Base-by-base conservation (phyloP, 495 filamentous ascomycete species). In the Podospora pseudopauciseta region DNA sequence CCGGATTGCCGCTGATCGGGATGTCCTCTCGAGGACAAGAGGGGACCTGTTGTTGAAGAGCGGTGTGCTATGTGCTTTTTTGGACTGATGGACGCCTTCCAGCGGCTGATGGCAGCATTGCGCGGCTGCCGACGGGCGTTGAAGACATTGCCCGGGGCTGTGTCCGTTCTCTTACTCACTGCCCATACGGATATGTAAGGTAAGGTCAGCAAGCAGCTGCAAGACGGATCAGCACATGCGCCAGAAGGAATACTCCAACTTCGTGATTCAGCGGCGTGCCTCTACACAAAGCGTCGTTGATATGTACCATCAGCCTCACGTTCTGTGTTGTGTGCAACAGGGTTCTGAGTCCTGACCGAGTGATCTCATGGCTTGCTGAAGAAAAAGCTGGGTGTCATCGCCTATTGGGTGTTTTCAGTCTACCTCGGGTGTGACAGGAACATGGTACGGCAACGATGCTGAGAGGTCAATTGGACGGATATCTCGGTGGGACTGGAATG, bases 251-350 rank as follows among this genome's bases (percentile, higher is more conserved):
- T 54, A 30, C 64, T 64, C 54, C 57, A 30, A 23, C 65, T 66
- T 67, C 73, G 70, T 19, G n/a, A 72, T 72, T 20, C 54, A 69
- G 68, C 65, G 39, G 9, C 64, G 57, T 68, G 68, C 72, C 64
- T 68, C 20, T 26, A 54, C 58, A 60, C 30, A 58, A 58, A 56
- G 53, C 57, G 39, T 11, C 39, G 39, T 18, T 49, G 39, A 49
- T 16, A 49, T 32, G 64, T 59, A 70, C 68, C 62, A 72, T 64
- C 67, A 72, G 72, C 72, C 70, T 71, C 72, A 73, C 67, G 1
- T 57, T 56, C 56, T 61, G 28, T 56, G 63, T 7, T 32, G 30
- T 32, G 1, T 32, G 30, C 63, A 57, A 54, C 58, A 62, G 34
- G 34, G 13, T 7, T 18, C 28, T 16, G 57, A 44, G 26, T 23